Conservation (phyloP, 106 monocot species). For the Vanilla planifolia region DNA sequence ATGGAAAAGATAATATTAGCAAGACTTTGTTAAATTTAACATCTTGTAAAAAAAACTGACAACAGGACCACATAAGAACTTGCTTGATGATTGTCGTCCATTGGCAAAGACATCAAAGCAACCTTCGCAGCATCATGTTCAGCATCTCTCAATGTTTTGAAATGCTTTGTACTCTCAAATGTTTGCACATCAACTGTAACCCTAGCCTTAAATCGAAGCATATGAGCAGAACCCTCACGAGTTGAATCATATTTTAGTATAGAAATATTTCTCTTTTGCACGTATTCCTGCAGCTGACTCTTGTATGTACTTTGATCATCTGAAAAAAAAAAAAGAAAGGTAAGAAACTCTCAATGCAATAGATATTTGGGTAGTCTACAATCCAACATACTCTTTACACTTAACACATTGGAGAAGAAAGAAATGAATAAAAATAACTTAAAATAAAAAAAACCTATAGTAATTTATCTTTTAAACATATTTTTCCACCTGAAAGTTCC, state of each 20-base stretch:
- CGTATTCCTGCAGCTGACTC: constrained; percentile 43
- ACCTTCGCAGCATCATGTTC: constrained; percentile 67
- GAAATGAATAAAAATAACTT: no score
- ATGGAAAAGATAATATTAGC: not conserved
- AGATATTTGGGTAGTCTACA: no score
- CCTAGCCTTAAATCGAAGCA: constrained; percentile 38
- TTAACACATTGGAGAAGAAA: no score
- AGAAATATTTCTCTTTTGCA: constrained; percentile 33
- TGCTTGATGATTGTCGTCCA: constrained; percentile 32
- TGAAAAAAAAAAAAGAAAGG: constrained; percentile 17
- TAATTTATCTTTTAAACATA: no score
- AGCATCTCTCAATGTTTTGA: constrained; percentile 50
- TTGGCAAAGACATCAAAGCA: constrained; percentile 40
- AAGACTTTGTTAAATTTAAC: not conserved
- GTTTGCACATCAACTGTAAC: constrained; percentile 56
- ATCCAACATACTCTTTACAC: no score
- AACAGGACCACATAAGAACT: constrained; percentile 8
- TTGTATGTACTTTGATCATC: constrained; percentile 41
- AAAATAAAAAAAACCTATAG: no score
- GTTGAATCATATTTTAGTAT: constrained; percentile 34
- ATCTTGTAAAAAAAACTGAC: no score
- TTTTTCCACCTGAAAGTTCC: no score
- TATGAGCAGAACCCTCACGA: constrained; percentile 28
- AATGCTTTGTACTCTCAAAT: constrained; percentile 42
- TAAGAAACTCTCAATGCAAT: not conserved